Conservation (phyloP, 2,329 filamentous ascomycete species). For the Pyricularia pennisetigena region DNA sequence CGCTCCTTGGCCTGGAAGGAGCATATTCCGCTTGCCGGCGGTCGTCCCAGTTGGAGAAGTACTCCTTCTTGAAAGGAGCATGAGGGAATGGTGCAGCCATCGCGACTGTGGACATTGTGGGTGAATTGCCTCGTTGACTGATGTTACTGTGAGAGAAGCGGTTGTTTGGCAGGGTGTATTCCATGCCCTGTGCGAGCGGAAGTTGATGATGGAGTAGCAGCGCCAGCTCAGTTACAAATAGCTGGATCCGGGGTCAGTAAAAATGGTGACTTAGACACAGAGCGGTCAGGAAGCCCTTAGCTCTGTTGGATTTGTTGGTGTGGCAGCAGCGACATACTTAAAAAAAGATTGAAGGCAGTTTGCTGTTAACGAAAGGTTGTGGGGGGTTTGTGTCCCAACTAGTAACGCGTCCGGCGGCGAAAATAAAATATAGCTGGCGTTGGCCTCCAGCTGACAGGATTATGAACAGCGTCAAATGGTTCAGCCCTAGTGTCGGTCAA, state of each 20-base stretch:
- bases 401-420: background rate
- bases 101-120: slow-evolving; percentile 40
- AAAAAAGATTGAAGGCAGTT: background rate
- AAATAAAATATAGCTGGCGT: background rate
- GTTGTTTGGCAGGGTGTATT: slow-evolving; percentile 27
- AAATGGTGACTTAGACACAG: background rate
- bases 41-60: slow-evolving; percentile 24
- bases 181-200: slow-evolving; percentile 22
- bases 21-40: slow-evolving; percentile 21
- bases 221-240: background rate
- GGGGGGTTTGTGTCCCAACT: background rate
- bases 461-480: background rate
- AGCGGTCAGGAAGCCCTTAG: background rate
- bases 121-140: slow-evolving; percentile 13
- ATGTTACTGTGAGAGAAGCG: slow-evolving; percentile 16
- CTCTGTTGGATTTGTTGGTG: background rate
- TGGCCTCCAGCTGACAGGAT: slow-evolving; percentile 2
- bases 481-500: background rate
- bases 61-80: slow-evolving; percentile 28
- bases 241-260: background rate
- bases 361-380: background rate
- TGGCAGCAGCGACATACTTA: background rate
- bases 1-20: slow-evolving; percentile 22
- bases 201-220: background rate
- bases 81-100: slow-evolving; percentile 33